Base-by-base conservation (phyloP, 1,139 yeast species). In the Debaryomycetaceae sp. region DNA sequence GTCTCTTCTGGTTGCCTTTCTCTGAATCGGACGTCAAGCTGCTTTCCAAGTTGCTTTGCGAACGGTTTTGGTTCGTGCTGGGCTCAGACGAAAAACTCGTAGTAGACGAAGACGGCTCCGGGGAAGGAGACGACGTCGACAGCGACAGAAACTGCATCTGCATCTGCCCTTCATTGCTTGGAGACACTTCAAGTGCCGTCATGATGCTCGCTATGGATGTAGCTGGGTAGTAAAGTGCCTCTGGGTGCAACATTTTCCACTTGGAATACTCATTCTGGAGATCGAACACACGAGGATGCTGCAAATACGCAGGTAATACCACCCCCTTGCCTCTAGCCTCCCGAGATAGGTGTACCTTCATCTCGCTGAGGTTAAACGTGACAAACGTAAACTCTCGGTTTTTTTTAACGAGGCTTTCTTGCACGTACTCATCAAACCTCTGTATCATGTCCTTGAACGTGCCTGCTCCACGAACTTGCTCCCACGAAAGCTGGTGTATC, bases 301-400 rank as follows among this genome's bases (percentile, higher is more conserved):
- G 87, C 45, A 91, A 65, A 55, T 83, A 87, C 3, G 77, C 69
- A 0, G 97, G 96, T 44, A 91, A 70, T 3, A 70, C 76, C 41
- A 86, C 79, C 11, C 79, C 75, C 56, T 85, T 81, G 57, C 87
- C 95, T 32, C 87, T 71, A 7, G 95, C 88, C 57, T 87, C 95
- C 37, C 95, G 73, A 5, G 87, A 83, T 19, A 91, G 61, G 51
- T 85, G 87, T 28, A 88, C 91, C 46, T 91, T 73, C 36, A 91
- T 63, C 49, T 82, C 83, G 78, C 83, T 77, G 7, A 82, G 71
- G 52, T 81, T 81, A 48, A 79, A 69, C 1, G 89, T 74, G 34
- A 88, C 83, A 52, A 89, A 78, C 2, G 82, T 69, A 56, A 87
- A 84, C 30, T 80, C 83, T 38, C 65, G 61, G 5, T 73, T 70